These are phyloP conservation scores for Melanomma pulvis-pyrius DNA, from an alignment of 495 filamentous ascomycete genomes.

Conservation along the genomic window DNA sequence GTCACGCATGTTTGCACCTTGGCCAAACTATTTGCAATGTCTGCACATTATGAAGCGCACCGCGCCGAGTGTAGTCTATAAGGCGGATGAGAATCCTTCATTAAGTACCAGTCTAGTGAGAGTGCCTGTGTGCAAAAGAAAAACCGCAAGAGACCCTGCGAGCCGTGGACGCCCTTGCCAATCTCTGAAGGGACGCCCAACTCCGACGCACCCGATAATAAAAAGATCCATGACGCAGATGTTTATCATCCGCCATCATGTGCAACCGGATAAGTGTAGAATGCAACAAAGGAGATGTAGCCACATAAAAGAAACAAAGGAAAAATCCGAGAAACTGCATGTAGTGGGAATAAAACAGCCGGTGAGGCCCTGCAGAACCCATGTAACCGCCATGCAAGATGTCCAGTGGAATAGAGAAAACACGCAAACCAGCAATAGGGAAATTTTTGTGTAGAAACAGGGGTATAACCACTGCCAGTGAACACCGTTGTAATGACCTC, in stretches of 20 bases:
- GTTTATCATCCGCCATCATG: not conserved
- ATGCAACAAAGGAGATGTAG: slow-evolving; percentile 25
- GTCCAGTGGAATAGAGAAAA: slow-evolving; percentile 6
- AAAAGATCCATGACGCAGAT: not conserved
- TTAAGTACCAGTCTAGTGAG: slow-evolving; percentile 40
- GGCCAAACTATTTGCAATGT: not conserved
- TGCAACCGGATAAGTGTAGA: slow-evolving; percentile 13
- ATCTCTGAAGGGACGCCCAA: slow-evolving; percentile 29
- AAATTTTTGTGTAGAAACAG: slow-evolving; percentile 34
- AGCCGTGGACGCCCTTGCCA: slow-evolving; percentile 36
- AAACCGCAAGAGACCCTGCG: slow-evolving; percentile 13
- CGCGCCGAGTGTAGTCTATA: slow-evolving; percentile 22
- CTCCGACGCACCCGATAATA: slow-evolving; percentile 21
- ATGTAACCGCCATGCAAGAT: slow-evolving; percentile 15
- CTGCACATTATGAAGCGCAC: slow-evolving; percentile 18
- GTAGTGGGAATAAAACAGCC: slow-evolving; percentile 4
- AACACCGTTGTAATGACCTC: slow-evolving; percentile 36
- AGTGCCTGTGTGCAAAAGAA: slow-evolving; percentile 19
- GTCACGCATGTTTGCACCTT: not conserved
- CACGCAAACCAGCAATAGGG: slow-evolving; percentile 14
- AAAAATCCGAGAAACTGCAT: slow-evolving; percentile 11
- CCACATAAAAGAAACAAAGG: slow-evolving; percentile 10
- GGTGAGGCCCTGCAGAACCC: slow-evolving; percentile 9
- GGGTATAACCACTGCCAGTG: slow-evolving; percentile 38
- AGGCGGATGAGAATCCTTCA: slow-evolving; percentile 35